Conservation (phyloP, 257 asterid genomes). For the Vinca minor region DNA sequence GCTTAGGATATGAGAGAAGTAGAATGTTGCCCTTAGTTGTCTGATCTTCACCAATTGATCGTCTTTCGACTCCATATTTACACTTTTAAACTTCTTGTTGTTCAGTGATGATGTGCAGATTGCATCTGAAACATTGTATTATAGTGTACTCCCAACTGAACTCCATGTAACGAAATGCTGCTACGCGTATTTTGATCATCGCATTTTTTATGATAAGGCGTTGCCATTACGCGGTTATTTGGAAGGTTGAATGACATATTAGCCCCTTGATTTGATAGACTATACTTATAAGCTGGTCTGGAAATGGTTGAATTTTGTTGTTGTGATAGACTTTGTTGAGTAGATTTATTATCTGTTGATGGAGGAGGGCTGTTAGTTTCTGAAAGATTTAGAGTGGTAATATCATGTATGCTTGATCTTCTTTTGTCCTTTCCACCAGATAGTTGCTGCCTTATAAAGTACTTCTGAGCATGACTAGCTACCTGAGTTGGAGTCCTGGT, state of each 20-base stretch:
- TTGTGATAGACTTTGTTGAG: slow-evolving; percentile 18
- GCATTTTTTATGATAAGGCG: slow-evolving; percentile 24
- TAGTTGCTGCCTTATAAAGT: slow-evolving; percentile 77
- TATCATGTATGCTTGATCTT: slow-evolving; percentile 88
- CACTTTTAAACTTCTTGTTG: background rate
- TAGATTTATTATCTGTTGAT: slow-evolving; percentile 31
- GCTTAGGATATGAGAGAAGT: background rate
- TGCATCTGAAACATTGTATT: slow-evolving; percentile 39
- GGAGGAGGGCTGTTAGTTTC: slow-evolving; percentile 27
- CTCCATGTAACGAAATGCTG: slow-evolving; percentile 27
- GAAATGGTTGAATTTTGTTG: slow-evolving; percentile 23
- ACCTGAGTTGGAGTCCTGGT: slow-evolving; percentile 90
- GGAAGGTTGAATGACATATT: slow-evolving; percentile 35
- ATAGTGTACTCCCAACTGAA: slow-evolving; percentile 35
- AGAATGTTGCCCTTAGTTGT: background rate
- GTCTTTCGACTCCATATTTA: slow-evolving; percentile 8
- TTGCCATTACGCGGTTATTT: slow-evolving; percentile 14
- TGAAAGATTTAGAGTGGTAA: slow-evolving; percentile 53
- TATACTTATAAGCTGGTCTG: slow-evolving; percentile 23
- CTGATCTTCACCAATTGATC: background rate
- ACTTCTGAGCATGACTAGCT: slow-evolving; percentile 94
- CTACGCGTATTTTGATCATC: slow-evolving; percentile 29
- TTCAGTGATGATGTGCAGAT: slow-evolving; percentile 14
- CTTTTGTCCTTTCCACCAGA: slow-evolving; percentile 86
- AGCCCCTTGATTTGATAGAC: slow-evolving; percentile 30